Base-by-base conservation (phyloP, 345 rosid genomes). In the Acer negundo region DNA sequence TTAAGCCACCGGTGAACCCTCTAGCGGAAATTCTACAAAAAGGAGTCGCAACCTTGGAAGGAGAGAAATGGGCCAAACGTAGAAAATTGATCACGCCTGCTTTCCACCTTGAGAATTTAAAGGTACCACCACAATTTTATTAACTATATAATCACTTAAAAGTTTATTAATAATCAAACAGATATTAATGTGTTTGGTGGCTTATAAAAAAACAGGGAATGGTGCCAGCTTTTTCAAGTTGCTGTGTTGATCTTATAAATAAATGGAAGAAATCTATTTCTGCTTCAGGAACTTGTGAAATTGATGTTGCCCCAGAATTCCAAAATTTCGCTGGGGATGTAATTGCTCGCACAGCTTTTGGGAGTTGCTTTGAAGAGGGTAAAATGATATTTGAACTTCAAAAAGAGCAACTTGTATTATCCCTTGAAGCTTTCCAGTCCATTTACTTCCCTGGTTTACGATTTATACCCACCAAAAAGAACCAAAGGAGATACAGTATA, bases 311-410 rank as follows among this genome's bases (percentile, higher is more conserved):
- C 11, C 78, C 62, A 20, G 67, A 74, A 15, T 69, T 81, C 24
- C 61, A 77, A 42, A 47, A 8, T 24, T 73, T 81, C 20, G 35
- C 73, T 15, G 67, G 73, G 1, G 80, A 81, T 40, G 53, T 81
- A 16, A 81, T 80, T 24, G 61, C 83, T 35, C 73, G 74, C 59
- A 74, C 81, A 3, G 81, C 77, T 11, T 83, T 83, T 59, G 81
- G 85, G 20, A 83, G 85, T 67, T 77, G 70, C 78, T 83, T 58
- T 75, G 72, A 80, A 42, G 83, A 83, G 35, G 83, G 83, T 7
- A 70, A 80, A 22, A 67, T 0, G 70, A 74, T 83, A 35, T 73
- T 83, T 70, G 20, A 80, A 38, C 83, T 80, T 17, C 79, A 73
- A 55, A 71, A 83, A 31, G 73, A 80, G 58, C 86, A 80, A 78